Base-by-base conservation (phyloP, 306 rosid genomes). In the Argentina anserina region DNA sequence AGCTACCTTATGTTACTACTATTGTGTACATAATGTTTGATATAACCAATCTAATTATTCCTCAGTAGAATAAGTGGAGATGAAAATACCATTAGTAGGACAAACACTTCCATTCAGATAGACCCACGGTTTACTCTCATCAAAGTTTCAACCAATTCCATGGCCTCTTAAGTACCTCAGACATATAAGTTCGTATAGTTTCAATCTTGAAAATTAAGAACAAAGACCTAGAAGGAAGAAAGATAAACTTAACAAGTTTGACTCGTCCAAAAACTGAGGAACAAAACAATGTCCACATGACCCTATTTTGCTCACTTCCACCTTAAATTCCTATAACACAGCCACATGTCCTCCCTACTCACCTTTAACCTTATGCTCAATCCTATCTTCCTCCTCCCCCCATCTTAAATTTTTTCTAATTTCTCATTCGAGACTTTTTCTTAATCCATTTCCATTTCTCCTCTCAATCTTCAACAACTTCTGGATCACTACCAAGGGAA, bases 351-450 rank as follows among this genome's bases (percentile, higher is more conserved):
- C 55, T 25, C 21, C 31, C 17, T 40, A 47, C 67, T 13, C 67
- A 28, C 75, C 75, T 56, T 55, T 13, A 55, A 28, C 75, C 75
- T 58, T 71, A 6, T 28, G 75, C 42, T 17, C 47, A 3, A 17
- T 14, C 65, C 75, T 71, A 56, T 10, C 75, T 14, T 71, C 39
- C 74, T 52, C 52, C 41, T 25, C 34, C n/a, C 74, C 23, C 21
- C 56, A 10, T 67, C 26, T 14, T 3, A 55, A 56, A 6, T 0
- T 25, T 1, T 1, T 11, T 4, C 26, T 5, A 1, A 31, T 53
- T 9, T 20, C 7, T 58, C 40, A 31, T 29, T 29, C 45, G 43
- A 8, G 47, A 37, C 73, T 17, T 58, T 41, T 71, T 7, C 67
- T 18, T 18, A 11, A 6, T 40, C n/a, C 21, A 8, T 33, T 71